Evolutionary conservation across 1,284 basidiomycete species (phyloP), one percentile per base, ranked within the genome.

Genomic region (Ustilago loliicola): DNA sequence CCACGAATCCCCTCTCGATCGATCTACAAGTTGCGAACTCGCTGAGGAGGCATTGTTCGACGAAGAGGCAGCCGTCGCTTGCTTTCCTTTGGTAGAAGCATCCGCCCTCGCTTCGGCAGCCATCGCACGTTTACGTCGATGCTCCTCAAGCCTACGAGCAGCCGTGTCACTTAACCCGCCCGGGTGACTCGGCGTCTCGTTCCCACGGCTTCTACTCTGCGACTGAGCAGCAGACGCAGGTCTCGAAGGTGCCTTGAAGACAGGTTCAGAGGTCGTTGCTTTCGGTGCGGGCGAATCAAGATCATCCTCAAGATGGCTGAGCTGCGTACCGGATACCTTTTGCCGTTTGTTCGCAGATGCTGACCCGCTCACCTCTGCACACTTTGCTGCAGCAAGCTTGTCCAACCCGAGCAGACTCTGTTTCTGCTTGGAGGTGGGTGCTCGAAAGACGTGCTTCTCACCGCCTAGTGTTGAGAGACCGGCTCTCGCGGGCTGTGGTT

Each of bases 381-480:
- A 89, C 87, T 97, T 98, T 85, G 96, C 94, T 66, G 90, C 91
- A 0, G 96, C 95, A 2, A 98, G 89, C 36, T 89, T 90, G 85
- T 98, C 95, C 91, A 86, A 91, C 89, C 72, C 88, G 88, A 88
- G 93, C 91, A 66, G 90, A 89, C 81, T 91, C 0, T 90, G 57
- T 87, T 40, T 92, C 89, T 4, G 92, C 92, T 17, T 91, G 92
- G 11, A n/a, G 10, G 91, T 90, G 9, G 92, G 81, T 9, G 80
- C 75, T 61, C 73, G 76, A 60, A 86, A 86, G 30, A 86, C 81
- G 59, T 85, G 83, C 65, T 81, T 84, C 62, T 83, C 80, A 6
- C 62, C 80, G 2, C 68, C 72, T 13, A 62, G 51, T 13, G 61
- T 57, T 21, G 58, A 48, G 2, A 81, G 75, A 9, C 74, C 77